Conservation (phyloP, 164 flowering plant genomes). For the Aristolochia contorta region DNA sequence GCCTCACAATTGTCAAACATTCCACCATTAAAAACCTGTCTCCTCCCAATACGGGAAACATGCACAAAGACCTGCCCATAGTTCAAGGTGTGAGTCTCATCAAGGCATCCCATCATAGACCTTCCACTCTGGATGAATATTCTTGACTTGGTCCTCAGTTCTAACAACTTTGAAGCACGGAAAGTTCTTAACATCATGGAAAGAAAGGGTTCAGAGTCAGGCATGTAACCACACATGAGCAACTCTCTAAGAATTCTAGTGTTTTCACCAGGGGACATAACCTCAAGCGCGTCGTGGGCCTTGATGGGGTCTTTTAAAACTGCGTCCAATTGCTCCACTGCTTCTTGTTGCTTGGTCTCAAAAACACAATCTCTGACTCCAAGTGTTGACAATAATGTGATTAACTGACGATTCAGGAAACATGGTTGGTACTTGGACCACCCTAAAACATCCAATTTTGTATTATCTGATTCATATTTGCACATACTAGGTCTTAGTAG, state of each 20-base stretch:
- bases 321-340: constrained; percentile 43
- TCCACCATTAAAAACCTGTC: constrained; percentile 11
- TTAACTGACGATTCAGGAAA: constrained; percentile 72
- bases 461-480: constrained; percentile 51
- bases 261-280: constrained; percentile 70
- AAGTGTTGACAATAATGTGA: constrained; percentile 78
- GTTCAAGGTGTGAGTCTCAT: constrained; percentile 66
- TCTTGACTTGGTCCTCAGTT: constrained; percentile 51
- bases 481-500: constrained; percentile 72
- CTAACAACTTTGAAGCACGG: constrained; percentile 58
- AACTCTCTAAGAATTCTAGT: constrained; percentile 61
- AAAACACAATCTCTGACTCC: constrained; percentile 63
- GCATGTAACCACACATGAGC: constrained; percentile 73
- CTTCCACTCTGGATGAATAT: constrained; percentile 63
- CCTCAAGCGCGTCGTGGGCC: constrained; percentile 58
- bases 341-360: constrained; percentile 58
- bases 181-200: constrained; percentile 78
- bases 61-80: constrained; percentile 91
- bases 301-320: constrained; percentile 47
- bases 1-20: neutral
- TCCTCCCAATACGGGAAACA: constrained; percentile 26
- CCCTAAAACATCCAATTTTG: constrained; percentile 58
- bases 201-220: constrained; percentile 73
- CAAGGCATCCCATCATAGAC: constrained; percentile 87
- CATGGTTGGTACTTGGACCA: constrained; percentile 81